Base-by-base conservation (phyloP, 129 eudicot genomes). In the Escallonia herrerae region DNA sequence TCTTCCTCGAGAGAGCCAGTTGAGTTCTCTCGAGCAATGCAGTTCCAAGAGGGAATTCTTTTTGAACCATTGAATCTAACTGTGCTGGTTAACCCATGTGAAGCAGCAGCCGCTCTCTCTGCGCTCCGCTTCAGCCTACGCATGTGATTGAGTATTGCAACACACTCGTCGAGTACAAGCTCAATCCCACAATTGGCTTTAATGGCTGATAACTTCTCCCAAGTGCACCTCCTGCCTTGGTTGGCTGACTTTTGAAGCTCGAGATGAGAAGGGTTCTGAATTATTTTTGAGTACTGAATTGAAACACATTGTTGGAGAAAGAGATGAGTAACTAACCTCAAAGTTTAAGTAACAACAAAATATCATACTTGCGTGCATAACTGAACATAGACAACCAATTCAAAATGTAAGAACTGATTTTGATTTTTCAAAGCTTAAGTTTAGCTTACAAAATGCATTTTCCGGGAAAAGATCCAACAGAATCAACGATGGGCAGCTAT, bases 201-300 rank as follows among this genome's bases (percentile, higher is more conserved):
- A 22, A 93, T 86, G 54, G 99, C 88, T 0, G 99, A 89, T 11
- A 93, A 87, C 77, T 93, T 89, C 81, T 93, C 99, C 99, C 99
- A 93, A 3, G 93, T 93, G 82, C 99, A 83, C 52, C 99, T 83
- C 38, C 96, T 74, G 4, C 99, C 99, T 70, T 93, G 99, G 66
- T 89, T 83, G 6, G 99, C 95, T 13, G 99, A 81, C 65, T 89
- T 89, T 58, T 89, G 96, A 44, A 93, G 89, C 75, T 93, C 99
- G 69, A 74, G 56, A 63, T 77, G 83, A 15, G 99, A 83, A 5
- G 99, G 99, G 59, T 93, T 93, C 62, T 86, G 91, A 56, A 93
- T 93, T 68, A 93, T 86, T 72, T 89, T 93, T 3, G 86, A 86
- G 48, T 83, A 82, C 96, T 93, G 87, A 64, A 64, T 22, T 22